Evolutionary conservation across 2,329 filamentous ascomycete species (phyloP).

Genomic region (Chrysoporthe austroafricana): DNA sequence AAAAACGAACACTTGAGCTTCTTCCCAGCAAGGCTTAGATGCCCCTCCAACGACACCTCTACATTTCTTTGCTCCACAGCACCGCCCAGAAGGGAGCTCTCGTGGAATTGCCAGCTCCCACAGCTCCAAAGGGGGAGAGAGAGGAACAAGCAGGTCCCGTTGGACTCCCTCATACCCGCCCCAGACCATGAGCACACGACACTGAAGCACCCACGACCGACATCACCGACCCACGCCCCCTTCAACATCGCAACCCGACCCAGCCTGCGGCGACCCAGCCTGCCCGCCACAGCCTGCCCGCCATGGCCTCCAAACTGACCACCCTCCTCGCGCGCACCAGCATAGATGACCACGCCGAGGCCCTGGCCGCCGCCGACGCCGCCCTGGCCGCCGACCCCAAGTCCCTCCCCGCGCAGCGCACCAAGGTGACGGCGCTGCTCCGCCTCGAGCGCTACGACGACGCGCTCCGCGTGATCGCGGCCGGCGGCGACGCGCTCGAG

Average conservation of each 20-base stretch:
- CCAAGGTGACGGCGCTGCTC: conserved; percentile 73
- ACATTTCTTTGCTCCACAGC: not conserved
- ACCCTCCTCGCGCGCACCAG: conserved; percentile 58
- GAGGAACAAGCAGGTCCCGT: not conserved
- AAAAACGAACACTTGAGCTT: not conserved
- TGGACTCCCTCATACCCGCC: not conserved
- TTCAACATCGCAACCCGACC: not conserved
- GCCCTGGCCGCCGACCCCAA: conserved; percentile 63
- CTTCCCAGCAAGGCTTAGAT: not conserved
- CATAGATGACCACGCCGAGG: conserved; percentile 74
- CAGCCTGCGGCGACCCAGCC: not conserved
- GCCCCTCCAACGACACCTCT: not conserved
- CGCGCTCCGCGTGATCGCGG: conserved; percentile 69
- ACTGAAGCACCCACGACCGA: conserved; percentile 1
- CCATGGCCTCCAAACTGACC: conserved; percentile 48
- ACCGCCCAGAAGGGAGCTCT: not conserved
- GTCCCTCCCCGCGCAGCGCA: conserved; percentile 62
- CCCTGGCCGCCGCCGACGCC: conserved; percentile 66
- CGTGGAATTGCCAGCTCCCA: not conserved
- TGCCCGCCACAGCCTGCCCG: not conserved
- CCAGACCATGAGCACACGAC: conserved; percentile 13
- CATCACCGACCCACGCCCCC: not conserved
- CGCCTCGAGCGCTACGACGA: conserved; percentile 84
- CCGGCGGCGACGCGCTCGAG: conserved; percentile 64
- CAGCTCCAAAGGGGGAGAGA: not conserved